Evolutionary conservation across 352 stramenopile species (phyloP).

Genomic region (Pythium folliculosum): DNA sequence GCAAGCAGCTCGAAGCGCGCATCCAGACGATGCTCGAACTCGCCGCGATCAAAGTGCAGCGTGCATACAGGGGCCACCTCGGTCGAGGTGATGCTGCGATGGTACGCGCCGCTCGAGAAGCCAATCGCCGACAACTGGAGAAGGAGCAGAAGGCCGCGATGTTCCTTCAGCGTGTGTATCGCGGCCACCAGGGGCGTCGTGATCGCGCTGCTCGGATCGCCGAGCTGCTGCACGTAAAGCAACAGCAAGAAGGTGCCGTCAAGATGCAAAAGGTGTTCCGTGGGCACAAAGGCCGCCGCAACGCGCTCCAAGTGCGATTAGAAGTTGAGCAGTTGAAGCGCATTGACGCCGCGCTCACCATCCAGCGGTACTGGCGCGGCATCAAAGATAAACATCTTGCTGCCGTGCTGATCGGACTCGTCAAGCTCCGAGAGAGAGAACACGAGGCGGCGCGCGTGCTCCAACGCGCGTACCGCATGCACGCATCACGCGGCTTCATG

Average conservation of each 20-base stretch:
- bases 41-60: slow-evolving; percentile 70
- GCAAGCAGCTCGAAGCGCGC: slow-evolving; percentile 54
- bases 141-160: slow-evolving; percentile 43
- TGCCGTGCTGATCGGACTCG: slow-evolving; percentile 64
- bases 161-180: slow-evolving; percentile 80
- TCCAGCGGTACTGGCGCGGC: slow-evolving; percentile 78
- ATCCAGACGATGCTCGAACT: slow-evolving; percentile 61
- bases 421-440: slow-evolving; percentile 65
- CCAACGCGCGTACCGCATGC: slow-evolving; percentile 61
- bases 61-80: slow-evolving; percentile 62
- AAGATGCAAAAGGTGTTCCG: slow-evolving; percentile 76
- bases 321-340: slow-evolving; percentile 42
- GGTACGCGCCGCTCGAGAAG: slow-evolving; percentile 48
- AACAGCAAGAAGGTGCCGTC: slow-evolving; percentile 48
- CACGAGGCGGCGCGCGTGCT: slow-evolving; percentile 58
- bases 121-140: slow-evolving; percentile 43
- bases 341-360: slow-evolving; percentile 64
- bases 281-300: slow-evolving; percentile 48
- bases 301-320: slow-evolving; percentile 39
- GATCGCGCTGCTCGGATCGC: slow-evolving; percentile 45
- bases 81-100: slow-evolving; percentile 54
- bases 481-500: slow-evolving; percentile 62
- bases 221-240: slow-evolving; percentile 50
- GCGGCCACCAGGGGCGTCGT: slow-evolving; percentile 60
- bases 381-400: slow-evolving; percentile 76